A percentile compares a stretch with the other conserved stretches of the same genome.
Evolutionary conservation across 805 yeast genomes (phyloP).

Genomic region (Saturnispora sanitii): DNA sequence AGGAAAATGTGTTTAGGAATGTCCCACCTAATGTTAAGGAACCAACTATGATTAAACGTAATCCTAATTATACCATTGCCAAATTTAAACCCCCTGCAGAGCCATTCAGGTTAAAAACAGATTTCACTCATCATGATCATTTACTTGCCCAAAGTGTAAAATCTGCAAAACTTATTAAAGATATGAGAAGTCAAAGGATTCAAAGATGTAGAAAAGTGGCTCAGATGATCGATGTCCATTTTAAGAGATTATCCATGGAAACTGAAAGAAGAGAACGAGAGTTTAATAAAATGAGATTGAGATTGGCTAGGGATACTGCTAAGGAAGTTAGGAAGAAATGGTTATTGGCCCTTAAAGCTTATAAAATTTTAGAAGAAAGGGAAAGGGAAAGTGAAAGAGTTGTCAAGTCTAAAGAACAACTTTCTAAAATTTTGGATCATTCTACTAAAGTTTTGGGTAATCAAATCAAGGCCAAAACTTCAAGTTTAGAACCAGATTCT

Average conservation of each 20-base stretch:
- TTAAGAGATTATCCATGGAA: constrained; percentile 78
- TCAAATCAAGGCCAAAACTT: constrained; percentile 43
- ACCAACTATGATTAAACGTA: constrained; percentile 30
- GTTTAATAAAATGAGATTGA: constrained; percentile 57
- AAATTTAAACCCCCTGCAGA: constrained; percentile 29
- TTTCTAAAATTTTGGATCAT: constrained; percentile 80
- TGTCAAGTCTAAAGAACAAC: constrained; percentile 74
- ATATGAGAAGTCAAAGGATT: constrained; percentile 51
- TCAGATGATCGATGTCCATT: constrained; percentile 75
- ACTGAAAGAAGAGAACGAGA: constrained; percentile 73
- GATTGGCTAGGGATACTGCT: constrained; percentile 71
- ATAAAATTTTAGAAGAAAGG: constrained; percentile 58
- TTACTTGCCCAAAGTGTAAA: constrained; percentile 65
- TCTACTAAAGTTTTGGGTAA: constrained; percentile 86
- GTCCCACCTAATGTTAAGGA: constrained; percentile 33
- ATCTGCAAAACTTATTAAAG: constrained; percentile 61
- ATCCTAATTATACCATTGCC: constrained; percentile 22
- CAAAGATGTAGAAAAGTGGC: constrained; percentile 67
- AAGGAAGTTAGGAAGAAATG: constrained; percentile 84
- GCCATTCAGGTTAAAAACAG: constrained; percentile 31
- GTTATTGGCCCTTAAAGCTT: constrained; percentile 81
- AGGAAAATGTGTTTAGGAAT: constrained; percentile 35
- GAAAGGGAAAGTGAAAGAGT: constrained; percentile 74
- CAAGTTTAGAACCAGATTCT: constrained; percentile 11
- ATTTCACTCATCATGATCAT: constrained; percentile 57